Percentiles rank a stretch among this genome's conserved stretches.
Conservation (phyloP, 768 basidiomycete genomes). For the Krasilnikovozyma curviuscula region DNA sequence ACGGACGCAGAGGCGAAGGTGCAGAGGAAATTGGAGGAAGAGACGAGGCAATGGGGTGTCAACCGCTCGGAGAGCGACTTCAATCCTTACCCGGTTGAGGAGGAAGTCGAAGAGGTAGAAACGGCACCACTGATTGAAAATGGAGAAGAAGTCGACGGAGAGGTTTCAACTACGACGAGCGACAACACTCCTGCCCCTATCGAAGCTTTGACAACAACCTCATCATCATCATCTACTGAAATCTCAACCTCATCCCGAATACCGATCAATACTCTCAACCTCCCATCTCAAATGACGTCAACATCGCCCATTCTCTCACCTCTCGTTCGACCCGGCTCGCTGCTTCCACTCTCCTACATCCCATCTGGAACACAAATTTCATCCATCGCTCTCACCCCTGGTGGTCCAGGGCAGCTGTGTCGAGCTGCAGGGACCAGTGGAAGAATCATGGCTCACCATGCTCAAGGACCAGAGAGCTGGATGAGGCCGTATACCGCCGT, state of each 20-base stretch:
- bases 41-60: background rate
- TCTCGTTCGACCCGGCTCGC: no score
- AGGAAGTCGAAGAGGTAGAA: no score
- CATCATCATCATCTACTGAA: slow-evolving; percentile 1
- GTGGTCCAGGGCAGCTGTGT: slow-evolving; percentile 60
- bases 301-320: no score
- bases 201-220: slow-evolving; percentile 10
- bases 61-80: no score
- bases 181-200: no score
- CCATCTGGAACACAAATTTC: slow-evolving; percentile 86
- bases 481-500: slow-evolving; percentile 57
- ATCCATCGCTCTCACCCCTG: slow-evolving; percentile 54
- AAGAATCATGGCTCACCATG: slow-evolving; percentile 57
- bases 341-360: slow-evolving; percentile 73
- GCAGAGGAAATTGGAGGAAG: background rate
- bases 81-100: no score
- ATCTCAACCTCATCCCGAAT: slow-evolving; percentile 2
- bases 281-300: no score
- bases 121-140: no score
- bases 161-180: no score
- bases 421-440: slow-evolving; percentile 77
- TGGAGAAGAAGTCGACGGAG: no score
- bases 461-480: slow-evolving; percentile 32
- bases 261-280: slow-evolving; percentile 10
- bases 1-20: background rate